These are phyloP conservation scores for Lotus japonicus DNA, from an alignment of 306 rosid species.

Conservation along the genomic window DNA sequence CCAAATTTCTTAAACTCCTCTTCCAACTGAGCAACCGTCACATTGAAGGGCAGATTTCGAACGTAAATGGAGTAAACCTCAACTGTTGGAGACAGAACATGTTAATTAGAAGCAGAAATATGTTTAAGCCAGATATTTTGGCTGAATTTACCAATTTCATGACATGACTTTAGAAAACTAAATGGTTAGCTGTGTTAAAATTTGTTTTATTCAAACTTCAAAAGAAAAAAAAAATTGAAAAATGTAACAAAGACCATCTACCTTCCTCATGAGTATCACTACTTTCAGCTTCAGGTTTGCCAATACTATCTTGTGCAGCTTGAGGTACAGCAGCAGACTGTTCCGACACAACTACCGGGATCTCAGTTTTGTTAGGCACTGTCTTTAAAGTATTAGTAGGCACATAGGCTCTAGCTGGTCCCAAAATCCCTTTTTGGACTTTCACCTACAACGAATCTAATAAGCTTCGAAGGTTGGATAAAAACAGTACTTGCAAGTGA, in stretches of 20 bases:
- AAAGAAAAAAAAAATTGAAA: conserved; percentile 2
- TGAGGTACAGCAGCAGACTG: conserved; percentile 41
- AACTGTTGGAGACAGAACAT: conserved; percentile 26
- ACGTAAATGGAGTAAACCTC: conserved; percentile 70
- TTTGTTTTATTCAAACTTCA: background rate
- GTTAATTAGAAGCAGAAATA: conserved; percentile 18
- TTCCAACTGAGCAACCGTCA: conserved; percentile 49
- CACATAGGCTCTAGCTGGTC: conserved; percentile 44
- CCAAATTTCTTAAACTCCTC: conserved; percentile 64
- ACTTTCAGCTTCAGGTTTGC: conserved; percentile 38
- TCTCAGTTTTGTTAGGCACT: conserved; percentile 35
- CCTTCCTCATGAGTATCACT: conserved; percentile 54
- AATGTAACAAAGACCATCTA: conserved; percentile 17
- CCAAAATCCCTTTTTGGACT: conserved; percentile 49
- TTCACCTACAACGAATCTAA: conserved; percentile 49
- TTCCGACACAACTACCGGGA: conserved; percentile 23
- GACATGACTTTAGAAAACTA: background rate
- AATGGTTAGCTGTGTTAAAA: background rate
- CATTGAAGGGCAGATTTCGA: conserved; percentile 53
- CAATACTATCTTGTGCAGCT: conserved; percentile 27
- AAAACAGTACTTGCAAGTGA: conserved; percentile 4
- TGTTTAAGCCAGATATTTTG: background rate
- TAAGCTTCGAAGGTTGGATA: conserved; percentile 21
- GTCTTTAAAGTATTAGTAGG: conserved; percentile 42
- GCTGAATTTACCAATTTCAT: background rate